A percentile compares a stretch with the other conserved stretches of the same genome.
Conservation (phyloP, 208 protist genomes). For the Leishmania tropica region DNA sequence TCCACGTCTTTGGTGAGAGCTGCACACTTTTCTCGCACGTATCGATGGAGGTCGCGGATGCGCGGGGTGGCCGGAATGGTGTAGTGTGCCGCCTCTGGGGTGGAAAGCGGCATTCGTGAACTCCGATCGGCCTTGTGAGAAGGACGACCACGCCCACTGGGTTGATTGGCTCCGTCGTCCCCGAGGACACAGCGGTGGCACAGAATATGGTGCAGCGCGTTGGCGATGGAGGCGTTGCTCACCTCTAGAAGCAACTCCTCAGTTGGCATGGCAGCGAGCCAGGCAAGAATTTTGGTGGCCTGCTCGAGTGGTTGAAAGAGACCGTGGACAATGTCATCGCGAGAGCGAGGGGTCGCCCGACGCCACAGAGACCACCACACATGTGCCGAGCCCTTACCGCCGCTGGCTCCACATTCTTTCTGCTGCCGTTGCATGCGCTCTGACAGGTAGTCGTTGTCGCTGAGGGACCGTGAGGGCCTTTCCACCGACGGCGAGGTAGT, state of each 20-base stretch:
- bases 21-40: conserved; percentile 34
- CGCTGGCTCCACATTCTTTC: background rate
- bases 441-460: conserved; percentile 69
- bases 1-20: conserved; percentile 48
- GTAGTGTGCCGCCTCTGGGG: background rate
- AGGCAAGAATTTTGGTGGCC: conserved; percentile 50
- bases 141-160: background rate
- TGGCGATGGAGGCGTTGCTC: conserved; percentile 56
- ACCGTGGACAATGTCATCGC: conserved; percentile 43
- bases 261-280: conserved; percentile 48
- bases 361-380: conserved; percentile 81
- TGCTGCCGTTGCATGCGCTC: conserved; percentile 60
- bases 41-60: conserved; percentile 34
- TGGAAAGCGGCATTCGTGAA: background rate
- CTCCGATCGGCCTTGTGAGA: background rate
- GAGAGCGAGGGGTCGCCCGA: conserved; percentile 55
- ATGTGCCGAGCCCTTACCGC: conserved; percentile 28
- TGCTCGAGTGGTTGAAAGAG: conserved; percentile 52
- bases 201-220: conserved; percentile 63
- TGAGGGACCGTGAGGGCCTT: background rate
- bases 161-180: conserved; percentile 6
- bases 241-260: conserved; percentile 53
- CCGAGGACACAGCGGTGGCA: conserved; percentile 60
- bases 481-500: background rate
- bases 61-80: conserved; percentile 15